Evolutionary conservation across 495 filamentous ascomycete species (phyloP).

Genomic region (Opeltia flavorubescens): DNA sequence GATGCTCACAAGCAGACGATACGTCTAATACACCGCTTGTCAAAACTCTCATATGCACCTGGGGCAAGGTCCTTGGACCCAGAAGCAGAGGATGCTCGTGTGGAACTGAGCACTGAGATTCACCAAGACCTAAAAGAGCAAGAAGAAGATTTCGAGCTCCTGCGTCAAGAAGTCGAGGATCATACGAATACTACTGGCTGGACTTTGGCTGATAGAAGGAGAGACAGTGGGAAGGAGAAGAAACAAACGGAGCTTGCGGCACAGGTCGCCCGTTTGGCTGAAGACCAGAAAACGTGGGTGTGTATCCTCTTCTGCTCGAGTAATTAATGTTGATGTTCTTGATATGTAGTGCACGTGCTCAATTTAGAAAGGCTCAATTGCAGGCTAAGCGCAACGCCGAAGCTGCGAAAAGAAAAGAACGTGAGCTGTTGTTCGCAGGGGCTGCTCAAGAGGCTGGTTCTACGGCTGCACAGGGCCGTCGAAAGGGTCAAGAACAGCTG

Average conservation of each 20-base stretch:
- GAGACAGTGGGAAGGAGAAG: constrained; percentile 33
- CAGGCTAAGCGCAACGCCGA: constrained; percentile 65
- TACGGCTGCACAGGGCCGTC: constrained; percentile 23
- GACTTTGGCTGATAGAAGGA: constrained; percentile 19
- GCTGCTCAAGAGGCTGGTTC: constrained; percentile 34
- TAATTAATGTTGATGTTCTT: constrained; percentile 7
- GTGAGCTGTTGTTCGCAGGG: constrained; percentile 55
- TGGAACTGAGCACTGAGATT: constrained; percentile 75
- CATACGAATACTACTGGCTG: constrained; percentile 24
- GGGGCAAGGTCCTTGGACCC: constrained; percentile 38
- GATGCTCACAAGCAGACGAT: constrained; percentile 52
- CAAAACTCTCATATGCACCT: constrained; percentile 50
- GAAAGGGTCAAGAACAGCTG: constrained; percentile 29
- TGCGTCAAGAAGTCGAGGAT: constrained; percentile 66
- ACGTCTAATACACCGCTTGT: constrained; percentile 61
- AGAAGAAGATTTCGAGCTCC: constrained; percentile 72
- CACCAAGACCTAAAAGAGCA: constrained; percentile 68
- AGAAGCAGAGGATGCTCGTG: constrained; percentile 46
- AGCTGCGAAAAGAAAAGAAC: constrained; percentile 56
- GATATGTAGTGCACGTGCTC: constrained; percentile 43
- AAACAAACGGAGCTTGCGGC: constrained; percentile 47
- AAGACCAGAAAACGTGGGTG: constrained; percentile 44
- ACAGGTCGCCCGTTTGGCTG: constrained; percentile 44
- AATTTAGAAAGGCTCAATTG: constrained; percentile 77
- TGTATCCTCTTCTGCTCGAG: neutral